phyloP scores from a whole-genome alignment of 345 rosid species.

The Dipteronia sinensis region DNA sequence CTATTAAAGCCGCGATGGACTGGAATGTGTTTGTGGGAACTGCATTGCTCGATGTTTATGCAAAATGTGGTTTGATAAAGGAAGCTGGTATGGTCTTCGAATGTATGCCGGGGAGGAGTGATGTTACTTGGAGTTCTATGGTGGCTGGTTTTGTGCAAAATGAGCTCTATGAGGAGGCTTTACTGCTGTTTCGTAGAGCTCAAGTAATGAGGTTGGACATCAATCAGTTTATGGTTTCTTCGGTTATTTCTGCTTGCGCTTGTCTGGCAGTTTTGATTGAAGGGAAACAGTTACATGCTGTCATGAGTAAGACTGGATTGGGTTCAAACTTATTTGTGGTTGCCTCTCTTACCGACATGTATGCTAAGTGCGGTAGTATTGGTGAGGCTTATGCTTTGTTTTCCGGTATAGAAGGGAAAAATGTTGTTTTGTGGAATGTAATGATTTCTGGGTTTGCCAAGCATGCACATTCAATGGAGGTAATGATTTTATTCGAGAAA shows the following conservation, averaged over 20 bases:
- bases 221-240: conserved; percentile 64
- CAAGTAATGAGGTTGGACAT: conserved; percentile 46
- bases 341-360: conserved; percentile 77
- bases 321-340: conserved; percentile 52
- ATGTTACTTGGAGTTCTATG: conserved; percentile 90
- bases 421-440: conserved; percentile 67
- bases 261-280: conserved; percentile 63
- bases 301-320: conserved; percentile 64
- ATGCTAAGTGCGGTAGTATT: conserved; percentile 76
- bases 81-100: conserved; percentile 60
- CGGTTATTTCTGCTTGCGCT: conserved; percentile 75
- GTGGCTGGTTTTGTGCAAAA: conserved; percentile 71
- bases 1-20: conserved; percentile 53
- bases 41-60: conserved; percentile 81
- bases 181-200: conserved; percentile 44
- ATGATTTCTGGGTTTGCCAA: conserved; percentile 81
- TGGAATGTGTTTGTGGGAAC: conserved; percentile 62
- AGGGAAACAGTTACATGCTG: conserved; percentile 73
- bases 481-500: conserved; percentile 75
- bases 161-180: conserved; percentile 71
- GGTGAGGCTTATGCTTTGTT: conserved; percentile 64
- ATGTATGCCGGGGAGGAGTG: conserved; percentile 61
- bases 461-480: conserved; percentile 60
- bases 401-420: conserved; percentile 47
- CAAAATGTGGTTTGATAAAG: conserved; percentile 57